These are phyloP conservation scores for Backusella tuberculispora DNA, from an alignment of 192 early-diverging fungal species.

Conservation along the genomic window DNA sequence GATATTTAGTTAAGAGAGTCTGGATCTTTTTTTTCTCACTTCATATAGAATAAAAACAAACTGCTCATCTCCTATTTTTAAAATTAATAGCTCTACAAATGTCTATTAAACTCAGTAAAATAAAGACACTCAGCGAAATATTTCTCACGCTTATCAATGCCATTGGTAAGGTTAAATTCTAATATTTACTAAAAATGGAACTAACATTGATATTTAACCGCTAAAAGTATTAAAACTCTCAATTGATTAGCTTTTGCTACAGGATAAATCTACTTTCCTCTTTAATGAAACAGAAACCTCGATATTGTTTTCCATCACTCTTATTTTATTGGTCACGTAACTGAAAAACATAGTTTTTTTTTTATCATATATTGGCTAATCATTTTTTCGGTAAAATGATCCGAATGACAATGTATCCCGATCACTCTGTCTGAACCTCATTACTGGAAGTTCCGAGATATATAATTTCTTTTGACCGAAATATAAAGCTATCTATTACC, in stretches of 20 bases:
- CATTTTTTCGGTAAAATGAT: conserved; percentile 3
- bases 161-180: not conserved
- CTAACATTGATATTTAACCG: not conserved
- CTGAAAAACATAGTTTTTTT: not conserved
- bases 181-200: conserved; percentile 7
- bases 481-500: not conserved
- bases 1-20: not conserved
- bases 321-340: not conserved
- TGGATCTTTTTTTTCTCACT: not conserved
- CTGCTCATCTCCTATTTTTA: too few species aligned
- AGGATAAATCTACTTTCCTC: too few species aligned
- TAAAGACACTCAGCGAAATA: not conserved
- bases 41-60: not conserved
- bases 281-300: conserved; percentile 5
- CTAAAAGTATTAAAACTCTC: not conserved
- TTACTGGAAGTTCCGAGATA: not conserved
- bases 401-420: not conserved
- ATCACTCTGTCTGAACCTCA: not conserved
- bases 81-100: not conserved
- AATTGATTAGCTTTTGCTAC: not conserved
- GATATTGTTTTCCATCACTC: not conserved
- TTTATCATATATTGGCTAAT: not conserved
- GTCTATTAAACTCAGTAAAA: not conserved
- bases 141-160: not conserved
- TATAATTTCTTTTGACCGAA: not conserved